Evolutionary conservation across 306 rosid genomes (phyloP).

Genomic region (Begonia peltatifolia): DNA sequence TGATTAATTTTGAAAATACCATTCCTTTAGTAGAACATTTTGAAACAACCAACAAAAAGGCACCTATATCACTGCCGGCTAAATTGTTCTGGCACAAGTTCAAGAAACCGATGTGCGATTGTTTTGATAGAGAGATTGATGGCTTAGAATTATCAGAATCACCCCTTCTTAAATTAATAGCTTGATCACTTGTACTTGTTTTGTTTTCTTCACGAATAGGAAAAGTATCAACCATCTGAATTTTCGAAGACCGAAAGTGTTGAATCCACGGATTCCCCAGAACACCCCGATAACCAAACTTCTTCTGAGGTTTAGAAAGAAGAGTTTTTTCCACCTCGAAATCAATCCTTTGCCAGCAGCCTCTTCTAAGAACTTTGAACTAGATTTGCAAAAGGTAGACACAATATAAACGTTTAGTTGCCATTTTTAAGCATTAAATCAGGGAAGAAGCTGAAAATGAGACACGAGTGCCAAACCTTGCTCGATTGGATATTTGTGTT

Average conservation of each 20-base stretch:
- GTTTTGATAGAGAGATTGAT: slow-evolving; percentile 8
- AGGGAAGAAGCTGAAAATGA: too few species aligned
- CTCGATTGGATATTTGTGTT: too few species aligned
- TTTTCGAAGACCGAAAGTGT: slow-evolving; percentile 26
- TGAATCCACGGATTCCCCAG: slow-evolving; percentile 41
- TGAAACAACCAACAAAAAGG: too few species aligned
- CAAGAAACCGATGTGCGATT: neutral
- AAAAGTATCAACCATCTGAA: slow-evolving; percentile 10
- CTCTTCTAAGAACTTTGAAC: slow-evolving; percentile 44
- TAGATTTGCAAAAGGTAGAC: neutral
- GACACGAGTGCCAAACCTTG: too few species aligned
- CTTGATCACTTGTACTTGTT: slow-evolving; percentile 3
- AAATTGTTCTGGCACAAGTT: too few species aligned
- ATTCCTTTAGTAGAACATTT: too few species aligned
- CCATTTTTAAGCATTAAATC: too few species aligned
- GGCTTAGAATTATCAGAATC: neutral
- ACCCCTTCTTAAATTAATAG: slow-evolving; percentile 5
- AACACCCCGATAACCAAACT: slow-evolving; percentile 3
- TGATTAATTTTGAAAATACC: too few species aligned
- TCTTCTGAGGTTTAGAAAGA: slow-evolving; percentile 3
- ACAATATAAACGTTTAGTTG: too few species aligned
- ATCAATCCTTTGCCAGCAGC: slow-evolving; percentile 31
- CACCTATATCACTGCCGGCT: too few species aligned
- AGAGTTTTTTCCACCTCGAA: slow-evolving; percentile 20
- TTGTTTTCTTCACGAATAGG: slow-evolving; percentile 7